phyloP scores from a whole-genome alignment of 2,329 filamentous ascomycete species.

The Calonectria honghensis region DNA sequence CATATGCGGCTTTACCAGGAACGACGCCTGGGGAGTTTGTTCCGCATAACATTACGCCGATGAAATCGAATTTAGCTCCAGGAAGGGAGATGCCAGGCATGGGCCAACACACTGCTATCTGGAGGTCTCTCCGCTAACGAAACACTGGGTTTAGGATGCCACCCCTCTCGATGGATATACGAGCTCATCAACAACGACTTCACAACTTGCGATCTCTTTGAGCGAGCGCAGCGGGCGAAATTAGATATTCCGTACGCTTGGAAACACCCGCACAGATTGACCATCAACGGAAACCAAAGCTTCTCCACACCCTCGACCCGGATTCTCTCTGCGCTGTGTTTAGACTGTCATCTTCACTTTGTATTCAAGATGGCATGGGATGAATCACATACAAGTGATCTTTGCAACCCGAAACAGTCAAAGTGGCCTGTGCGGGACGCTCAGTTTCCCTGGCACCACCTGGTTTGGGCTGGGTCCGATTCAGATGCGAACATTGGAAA shows the following conservation, averaged over 20 bases:
- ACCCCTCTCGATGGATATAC: conserved; percentile 65
- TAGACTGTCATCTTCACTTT: conserved; percentile 65
- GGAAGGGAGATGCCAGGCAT: conserved; percentile 55
- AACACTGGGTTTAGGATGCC: conserved; percentile 54
- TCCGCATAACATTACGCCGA: conserved; percentile 56
- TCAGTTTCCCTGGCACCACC: conserved; percentile 63
- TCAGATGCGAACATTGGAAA: conserved; percentile 50
- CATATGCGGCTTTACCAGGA: conserved; percentile 60
- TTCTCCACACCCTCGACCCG: conserved; percentile 53
- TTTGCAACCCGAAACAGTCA: conserved; percentile 59
- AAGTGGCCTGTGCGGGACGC: conserved; percentile 60
- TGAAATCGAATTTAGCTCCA: conserved; percentile 57
- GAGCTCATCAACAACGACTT: conserved; percentile 63
- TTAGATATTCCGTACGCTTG: conserved; percentile 58
- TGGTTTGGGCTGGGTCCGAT: conserved; percentile 60
- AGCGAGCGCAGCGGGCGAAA: conserved; percentile 57
- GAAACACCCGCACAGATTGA: conserved; percentile 61
- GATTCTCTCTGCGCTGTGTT: conserved; percentile 62
- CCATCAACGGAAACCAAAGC: conserved; percentile 64
- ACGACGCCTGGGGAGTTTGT: conserved; percentile 56
- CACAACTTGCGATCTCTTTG: conserved; percentile 60
- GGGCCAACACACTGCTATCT: conserved; percentile 21
- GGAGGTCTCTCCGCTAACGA: conserved; percentile 41
- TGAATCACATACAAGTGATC: conserved; percentile 49
- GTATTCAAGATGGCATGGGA: conserved; percentile 63